Evolutionary conservation across 2,329 filamentous ascomycete genomes (phyloP), one percentile per base, ranked within the genome.

Genomic region (Endoconidiophora laricicola): DNA sequence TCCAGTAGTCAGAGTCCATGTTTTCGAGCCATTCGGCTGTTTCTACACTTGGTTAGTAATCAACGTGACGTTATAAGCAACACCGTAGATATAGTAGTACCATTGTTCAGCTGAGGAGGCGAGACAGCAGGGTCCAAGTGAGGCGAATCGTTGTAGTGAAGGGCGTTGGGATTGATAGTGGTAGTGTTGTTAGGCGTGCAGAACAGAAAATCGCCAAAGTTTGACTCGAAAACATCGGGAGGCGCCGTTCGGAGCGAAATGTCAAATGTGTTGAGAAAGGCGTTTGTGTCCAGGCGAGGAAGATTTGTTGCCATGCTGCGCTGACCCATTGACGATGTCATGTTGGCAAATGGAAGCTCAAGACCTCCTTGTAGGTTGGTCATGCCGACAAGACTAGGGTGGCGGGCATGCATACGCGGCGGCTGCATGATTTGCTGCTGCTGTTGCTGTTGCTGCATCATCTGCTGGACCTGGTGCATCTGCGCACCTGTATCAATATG

Each of bases 111-210:
- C 56, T 76, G 74, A 49, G 65, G 70, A 16, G 69, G 63, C 38
- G 73, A 69, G 62, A 82, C 70, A 41, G 71, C 67, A 49, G 75
- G 69, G 55, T 80, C 79, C 56, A 84, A 64, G 56, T 81, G 78
- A 14, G 83, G 79, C 44, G 83, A 85, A 59, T 86, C 83, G 58
- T 76, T 86, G 63, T 90, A 93, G 63, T 95, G 88, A 54, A 98
- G 69, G 40, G 78, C 78, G 58, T 79, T 81, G 42, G 79, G 79
- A 60, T 83, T 82, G 62, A 83, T 78, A 53, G 79, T 83, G n/a
- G 36, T 39, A 22, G 44, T 46, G 14, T 40, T 40, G 26, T 44
- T 33, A 18, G 23, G 33, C 23, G 70, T 69, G 61, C 67, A 80
- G n/a, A 41, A 41, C 62, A 90, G 87, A 54, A 88, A 71, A 56